phyloP scores from a whole-genome alignment of 108 stramenopile species.

The Pseudonitzschia delicatissima region DNA sequence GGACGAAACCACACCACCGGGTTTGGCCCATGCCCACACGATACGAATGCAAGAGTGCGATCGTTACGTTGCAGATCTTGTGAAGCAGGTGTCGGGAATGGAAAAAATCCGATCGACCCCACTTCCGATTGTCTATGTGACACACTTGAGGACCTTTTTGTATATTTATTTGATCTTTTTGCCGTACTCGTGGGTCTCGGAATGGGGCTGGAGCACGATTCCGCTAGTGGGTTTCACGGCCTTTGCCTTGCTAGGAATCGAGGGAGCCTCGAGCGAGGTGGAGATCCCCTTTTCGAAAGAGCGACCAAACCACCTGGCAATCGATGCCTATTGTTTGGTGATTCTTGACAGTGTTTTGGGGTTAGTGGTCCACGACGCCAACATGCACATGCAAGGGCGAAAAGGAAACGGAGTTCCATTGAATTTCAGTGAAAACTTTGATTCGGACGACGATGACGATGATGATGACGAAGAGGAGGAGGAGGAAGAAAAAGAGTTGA shows the following conservation, averaged over 20 bases:
- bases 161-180: conserved; percentile 46
- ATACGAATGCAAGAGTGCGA: conserved; percentile 26
- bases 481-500: neutral
- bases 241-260: conserved; percentile 52
- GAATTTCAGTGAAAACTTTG: neutral
- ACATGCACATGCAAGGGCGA: conserved; percentile 28
- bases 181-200: conserved; percentile 41
- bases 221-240: conserved; percentile 36
- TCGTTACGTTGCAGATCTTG: conserved; percentile 25
- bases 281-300: conserved; percentile 43
- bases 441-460: neutral
- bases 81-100: conserved; percentile 61
- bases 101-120: conserved; percentile 80
- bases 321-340: conserved; percentile 45
- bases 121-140: conserved; percentile 70
- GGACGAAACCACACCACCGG: conserved; percentile 17
- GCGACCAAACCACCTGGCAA: conserved; percentile 41
- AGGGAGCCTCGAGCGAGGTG: conserved; percentile 42
- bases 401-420: neutral
- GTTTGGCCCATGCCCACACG: conserved; percentile 26
- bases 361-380: conserved; percentile 37
- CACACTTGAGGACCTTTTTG: conserved; percentile 70
- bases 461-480: neutral
- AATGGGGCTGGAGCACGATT: conserved; percentile 43
- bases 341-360: conserved; percentile 24